Evolutionary conservation across 495 filamentous ascomycete species (phyloP), one percentile per base, ranked within the genome.

Genomic region (Penicillium nucicola): DNA sequence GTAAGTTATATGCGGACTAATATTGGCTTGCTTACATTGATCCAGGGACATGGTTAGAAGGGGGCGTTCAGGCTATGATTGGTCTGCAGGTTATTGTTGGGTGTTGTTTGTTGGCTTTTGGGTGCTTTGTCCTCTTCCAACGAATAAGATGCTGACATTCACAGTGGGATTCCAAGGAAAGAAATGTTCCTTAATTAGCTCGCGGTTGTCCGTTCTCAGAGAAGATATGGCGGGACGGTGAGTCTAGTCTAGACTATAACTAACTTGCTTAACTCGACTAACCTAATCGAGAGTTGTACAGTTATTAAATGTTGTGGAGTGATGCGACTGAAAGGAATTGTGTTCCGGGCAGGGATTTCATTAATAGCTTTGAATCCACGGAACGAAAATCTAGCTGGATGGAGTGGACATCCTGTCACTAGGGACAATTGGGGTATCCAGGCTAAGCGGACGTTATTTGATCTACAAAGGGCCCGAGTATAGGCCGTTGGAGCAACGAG

Each of bases 141-240:
- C 18, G 17, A 35, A 45, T 45, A 34, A 19, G 15, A 33, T 30
- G 6, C 42, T 20, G 15, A 10, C 42, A 8, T 33, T 6, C 2
- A 18, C 4, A 6, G 25, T 28, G 25, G 10, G 25, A 28, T 28
- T 28, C 2, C 10, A 19, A 6, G 5, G 22, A 35, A 35, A 13
- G 22, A 47, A 39, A 39, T 48, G 45, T 48, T 39, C 45, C 45
- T 31, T 39, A 31, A 39, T 39, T 39, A 48, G 45, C 23, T 32
- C 28, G 10, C 25, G 0, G 22, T 28, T 28, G 25, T 10, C 23
- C 37, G 19, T 28, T 28, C 25, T 20, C 37, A 40, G 9, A 8
- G 7, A 42, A 23, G 13, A 17, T 17, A 15, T 5, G 14, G 35
- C 35, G 18, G 7, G 7, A 2, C 7, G 17, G n/a, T 5, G 17